Conservation (phyloP, 2,329 filamentous ascomycete genomes). For the Scedosporium dehoogii region DNA sequence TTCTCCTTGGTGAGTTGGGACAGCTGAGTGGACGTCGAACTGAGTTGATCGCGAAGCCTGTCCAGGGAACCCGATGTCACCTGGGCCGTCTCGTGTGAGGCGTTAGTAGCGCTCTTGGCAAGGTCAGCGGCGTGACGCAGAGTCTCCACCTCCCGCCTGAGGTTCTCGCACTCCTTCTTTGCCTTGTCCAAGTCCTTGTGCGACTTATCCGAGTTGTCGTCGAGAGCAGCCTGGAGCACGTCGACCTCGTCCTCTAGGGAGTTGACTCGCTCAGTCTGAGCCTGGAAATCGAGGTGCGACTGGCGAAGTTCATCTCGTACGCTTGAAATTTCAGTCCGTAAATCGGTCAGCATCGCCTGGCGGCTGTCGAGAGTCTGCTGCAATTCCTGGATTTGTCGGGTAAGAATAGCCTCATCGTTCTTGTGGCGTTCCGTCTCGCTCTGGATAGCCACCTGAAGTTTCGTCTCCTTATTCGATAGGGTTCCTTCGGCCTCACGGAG, state of each 20-base stretch:
- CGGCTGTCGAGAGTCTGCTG: constrained; percentile 61
- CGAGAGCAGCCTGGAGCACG: constrained; percentile 55
- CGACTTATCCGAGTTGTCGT: constrained; percentile 54
- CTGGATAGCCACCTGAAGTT: constrained; percentile 54
- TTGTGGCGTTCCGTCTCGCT: constrained; percentile 62
- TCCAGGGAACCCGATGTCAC: constrained; percentile 33
- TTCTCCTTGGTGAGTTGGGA: constrained; percentile 49
- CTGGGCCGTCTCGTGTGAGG: constrained; percentile 23
- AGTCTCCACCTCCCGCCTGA: constrained; percentile 28
- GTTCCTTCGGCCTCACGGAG: constrained; percentile 59
- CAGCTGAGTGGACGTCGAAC: constrained; percentile 48
- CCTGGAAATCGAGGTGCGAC: constrained; percentile 51
- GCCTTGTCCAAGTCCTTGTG: constrained; percentile 18
- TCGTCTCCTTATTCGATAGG: constrained; percentile 57
- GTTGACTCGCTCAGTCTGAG: constrained; percentile 55
- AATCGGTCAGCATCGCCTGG: constrained; percentile 53
- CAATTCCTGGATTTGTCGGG: constrained; percentile 64
- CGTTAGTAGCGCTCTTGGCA: constrained; percentile 17
- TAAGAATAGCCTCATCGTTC: constrained; percentile 60
- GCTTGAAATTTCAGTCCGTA: constrained; percentile 55
- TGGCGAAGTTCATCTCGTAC: constrained; percentile 63
- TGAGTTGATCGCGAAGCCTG: constrained; percentile 44
- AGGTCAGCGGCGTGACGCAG: constrained; percentile 17
- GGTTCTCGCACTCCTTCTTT: constrained; percentile 17
- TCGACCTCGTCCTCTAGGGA: constrained; percentile 68